phyloP scores from a whole-genome alignment of 2,329 filamentous ascomycete species.

The Fusarium sublunatum region DNA sequence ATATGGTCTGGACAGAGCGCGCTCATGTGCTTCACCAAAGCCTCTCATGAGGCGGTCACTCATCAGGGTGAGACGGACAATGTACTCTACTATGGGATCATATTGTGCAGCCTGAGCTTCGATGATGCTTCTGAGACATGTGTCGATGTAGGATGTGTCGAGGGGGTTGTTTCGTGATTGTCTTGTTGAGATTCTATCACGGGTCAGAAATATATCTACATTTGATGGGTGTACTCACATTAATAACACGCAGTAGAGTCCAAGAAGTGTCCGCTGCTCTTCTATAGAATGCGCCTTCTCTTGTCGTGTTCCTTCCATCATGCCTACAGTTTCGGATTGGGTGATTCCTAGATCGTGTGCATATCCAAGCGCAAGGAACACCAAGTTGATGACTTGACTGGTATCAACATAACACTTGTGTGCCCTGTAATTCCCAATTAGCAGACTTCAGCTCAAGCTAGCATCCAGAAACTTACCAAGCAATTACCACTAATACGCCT shows the following conservation, averaged over 20 bases:
- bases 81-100: constrained; percentile 51
- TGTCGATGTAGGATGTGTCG: constrained; percentile 48
- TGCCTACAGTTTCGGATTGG: constrained; percentile 26
- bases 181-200: constrained; percentile 51
- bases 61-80: constrained; percentile 52
- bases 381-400: constrained; percentile 52
- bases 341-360: constrained; percentile 55
- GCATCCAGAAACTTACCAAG: constrained; percentile 53
- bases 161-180: constrained; percentile 52
- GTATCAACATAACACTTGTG: constrained; percentile 52
- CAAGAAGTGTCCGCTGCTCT: constrained; percentile 54
- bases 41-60: constrained; percentile 51
- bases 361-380: constrained; percentile 55
- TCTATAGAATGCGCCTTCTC: constrained; percentile 49
- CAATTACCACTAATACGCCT: constrained; percentile 58
- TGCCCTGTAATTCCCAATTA: constrained; percentile 45
- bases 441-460: not conserved
- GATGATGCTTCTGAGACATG: constrained; percentile 49
- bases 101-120: constrained; percentile 41
- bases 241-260: constrained; percentile 55
- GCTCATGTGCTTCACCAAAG: constrained; percentile 49
- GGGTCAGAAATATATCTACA: not conserved
- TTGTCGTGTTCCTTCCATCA: constrained; percentile 30
- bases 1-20: constrained; percentile 45
- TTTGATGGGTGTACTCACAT: constrained; percentile 45